Conservation (phyloP, 208 protist genomes). For the Leishmania guyanensis region DNA sequence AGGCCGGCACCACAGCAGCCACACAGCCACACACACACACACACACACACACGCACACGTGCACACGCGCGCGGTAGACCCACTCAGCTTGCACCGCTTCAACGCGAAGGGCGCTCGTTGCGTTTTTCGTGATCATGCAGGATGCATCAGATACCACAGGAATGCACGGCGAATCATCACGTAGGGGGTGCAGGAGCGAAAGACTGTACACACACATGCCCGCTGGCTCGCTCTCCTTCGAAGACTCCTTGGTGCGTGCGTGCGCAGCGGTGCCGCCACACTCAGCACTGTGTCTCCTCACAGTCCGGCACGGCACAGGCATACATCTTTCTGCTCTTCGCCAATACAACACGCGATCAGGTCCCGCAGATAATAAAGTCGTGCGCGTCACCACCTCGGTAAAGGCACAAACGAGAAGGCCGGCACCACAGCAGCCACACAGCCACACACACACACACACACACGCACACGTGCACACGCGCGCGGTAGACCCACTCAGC, state of each 20-base stretch:
- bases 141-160: conserved; percentile 80
- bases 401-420: not conserved
- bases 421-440: not conserved
- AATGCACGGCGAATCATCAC: conserved; percentile 55
- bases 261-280: conserved; percentile 1
- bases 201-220: not conserved
- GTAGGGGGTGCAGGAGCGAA: not conserved
- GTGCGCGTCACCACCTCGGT: conserved; percentile 29
- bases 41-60: not conserved
- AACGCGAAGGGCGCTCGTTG: conserved; percentile 39
- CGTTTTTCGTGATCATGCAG: conserved; percentile 50
- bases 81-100: conserved; percentile 26
- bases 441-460: not conserved
- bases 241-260: not conserved
- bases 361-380: conserved; percentile 54
- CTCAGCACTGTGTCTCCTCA: conserved; percentile 3
- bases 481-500: conserved; percentile 12
- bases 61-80: not conserved
- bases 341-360: conserved; percentile 23
- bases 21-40: not conserved
- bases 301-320: conserved; percentile 12
- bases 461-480: not conserved
- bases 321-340: conserved; percentile 37
- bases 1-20: not conserved
- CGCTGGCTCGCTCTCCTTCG: too few species aligned